Conservation (phyloP, 257 asterid genomes). For the Thymus mandschuricus region DNA sequence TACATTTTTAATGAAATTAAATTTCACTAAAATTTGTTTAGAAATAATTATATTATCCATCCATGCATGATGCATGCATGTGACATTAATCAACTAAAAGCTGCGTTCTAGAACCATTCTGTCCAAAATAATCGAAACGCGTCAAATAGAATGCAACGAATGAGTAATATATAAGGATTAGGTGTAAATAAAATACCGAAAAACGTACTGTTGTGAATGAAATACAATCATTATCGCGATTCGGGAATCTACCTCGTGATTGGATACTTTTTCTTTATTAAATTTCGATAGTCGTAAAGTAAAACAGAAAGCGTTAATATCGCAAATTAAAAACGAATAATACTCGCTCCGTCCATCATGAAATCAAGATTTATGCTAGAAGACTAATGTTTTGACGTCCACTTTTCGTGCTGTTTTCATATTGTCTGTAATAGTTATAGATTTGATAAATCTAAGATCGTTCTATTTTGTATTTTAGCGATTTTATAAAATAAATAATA, state of each 20-base stretch:
- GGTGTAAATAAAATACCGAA: too few relatives aligned
- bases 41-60: not conserved
- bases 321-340: slow-evolving; percentile 19
- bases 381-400: slow-evolving; percentile 36
- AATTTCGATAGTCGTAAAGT: slow-evolving; percentile 8
- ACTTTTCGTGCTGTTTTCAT: slow-evolving; percentile 41
- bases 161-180: too few relatives aligned
- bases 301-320: slow-evolving; percentile 7
- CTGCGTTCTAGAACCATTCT: not conserved
- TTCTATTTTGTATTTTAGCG: slow-evolving; percentile 38
- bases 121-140: too few relatives aligned
- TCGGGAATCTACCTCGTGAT: not conserved
- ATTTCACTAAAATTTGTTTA: not conserved
- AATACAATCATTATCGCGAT: slow-evolving; percentile 4
- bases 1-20: not conserved
- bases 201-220: not conserved
- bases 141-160: too few relatives aligned
- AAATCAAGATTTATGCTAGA: slow-evolving; percentile 24
- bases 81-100: not conserved
- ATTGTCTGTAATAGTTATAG: not conserved
- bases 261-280: not conserved
- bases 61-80: not conserved
- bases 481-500: not conserved
- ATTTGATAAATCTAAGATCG: slow-evolving; percentile 25
- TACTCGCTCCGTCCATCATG: slow-evolving; percentile 6